Evolutionary conservation across 768 basidiomycete genomes (phyloP), one percentile per base, ranked within the genome.

Genomic region (Daedalea quercina): DNA sequence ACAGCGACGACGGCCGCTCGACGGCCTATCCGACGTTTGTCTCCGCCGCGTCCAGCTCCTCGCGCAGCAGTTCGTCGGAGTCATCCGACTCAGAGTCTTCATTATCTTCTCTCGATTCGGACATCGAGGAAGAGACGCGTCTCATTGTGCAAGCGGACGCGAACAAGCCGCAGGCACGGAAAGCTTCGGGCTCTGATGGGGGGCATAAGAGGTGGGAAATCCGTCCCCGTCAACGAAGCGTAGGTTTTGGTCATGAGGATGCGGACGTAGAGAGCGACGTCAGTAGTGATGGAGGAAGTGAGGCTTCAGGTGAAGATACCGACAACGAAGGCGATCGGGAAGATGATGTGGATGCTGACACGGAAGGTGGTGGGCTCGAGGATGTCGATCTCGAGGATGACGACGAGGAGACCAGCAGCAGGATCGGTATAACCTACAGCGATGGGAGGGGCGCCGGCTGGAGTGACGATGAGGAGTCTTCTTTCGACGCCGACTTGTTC

Each of bases 401-500:
- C 3, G 77, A 55, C 11, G 69, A 67, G 19, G 67, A 68, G 20
- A 63, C 59, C n/a, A 65, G 58, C 57, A 57, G 58, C 24, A 54
- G 61, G 34, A 59, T 64, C 17, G 66, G 63, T 46, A 65, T 67
- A 35, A 69, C 71, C 45, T 87, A 82, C 61, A 76, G 78, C 37
- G 86, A 85, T 45, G 75, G 87, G 44, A 23, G 48, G 8, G 83
- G 78, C 45, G 84, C 84, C 1, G 82, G 85, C 41, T 92, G 87
- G 88, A 85, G 84, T 37, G 85, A 86, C 53, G 87, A 78, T 22
- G 70, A 84, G 57, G 88, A 89, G 64, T 84, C 82, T 1, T 80
- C 77, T 54, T 87, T 89, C 60, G 90, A 92, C 59, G 90, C 90
- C 9, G 88, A 91, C 55, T 66, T 91, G 0, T 91, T 92, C 70